Evolutionary conservation across 2,329 filamentous ascomycete species (phyloP), one percentile per base, ranked within the genome.

Genomic region (Aspergillus phoenicis): DNA sequence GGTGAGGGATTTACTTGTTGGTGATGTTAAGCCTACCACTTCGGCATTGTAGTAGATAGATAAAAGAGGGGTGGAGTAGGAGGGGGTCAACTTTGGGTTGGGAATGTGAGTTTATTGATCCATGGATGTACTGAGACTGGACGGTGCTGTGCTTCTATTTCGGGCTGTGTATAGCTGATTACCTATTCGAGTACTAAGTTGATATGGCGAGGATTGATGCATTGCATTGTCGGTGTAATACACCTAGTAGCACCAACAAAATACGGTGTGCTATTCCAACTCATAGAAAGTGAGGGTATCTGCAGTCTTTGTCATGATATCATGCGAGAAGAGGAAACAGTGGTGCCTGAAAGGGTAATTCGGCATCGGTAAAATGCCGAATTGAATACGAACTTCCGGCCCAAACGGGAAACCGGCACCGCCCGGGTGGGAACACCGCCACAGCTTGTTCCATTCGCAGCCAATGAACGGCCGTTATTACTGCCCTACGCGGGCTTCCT

Each of bases 1-100:
- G 63, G 71, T 88, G 64, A 80, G 78, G 67, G 85, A 88, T 74
- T 82, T 85, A 36, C 79, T 88, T 43, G 80, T 80, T 47, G 66
- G 62, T 49, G 63, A 68, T 54, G 64, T 33, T 28, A 26, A 28
- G 8, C 24, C 26, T 5, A 17, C 17, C 11, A 36, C 33, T 36
- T 11, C 33, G 28, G 26, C 17, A 17, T 17, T 28, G 22, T n/a
- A 28, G 24, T 26, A 20, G 43, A 24, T 24, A 13, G 17, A 20
- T 41, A 8, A 8, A 8, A 43, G 8, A 20, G 30, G 30, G 13
- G 30, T 36, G 11, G 30, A 36, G 33, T 36, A 5, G 33, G 11
- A 36, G 11, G 33, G 5, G 11, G 33, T 36, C 33, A 36, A 36
- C 33, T 36, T 36, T 36, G 33, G 33, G 33, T 36, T 36, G 33